Evolutionary conservation across 1,284 basidiomycete species (phyloP).

Genomic region (Sporisorium iseilematis-ciliati): DNA sequence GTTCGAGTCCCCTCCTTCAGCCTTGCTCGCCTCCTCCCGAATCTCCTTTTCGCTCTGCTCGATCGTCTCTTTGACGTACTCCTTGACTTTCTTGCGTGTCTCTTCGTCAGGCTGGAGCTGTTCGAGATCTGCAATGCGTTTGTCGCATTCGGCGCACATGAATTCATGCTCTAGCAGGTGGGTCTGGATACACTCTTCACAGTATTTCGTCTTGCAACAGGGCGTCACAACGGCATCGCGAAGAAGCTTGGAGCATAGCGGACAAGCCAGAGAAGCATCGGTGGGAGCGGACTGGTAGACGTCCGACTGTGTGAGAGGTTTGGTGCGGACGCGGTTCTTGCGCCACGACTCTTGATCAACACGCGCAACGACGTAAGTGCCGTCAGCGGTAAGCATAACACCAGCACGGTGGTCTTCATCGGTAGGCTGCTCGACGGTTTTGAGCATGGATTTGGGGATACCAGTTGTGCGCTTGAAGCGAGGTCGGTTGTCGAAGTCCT

Average conservation of each 20-base stretch:
- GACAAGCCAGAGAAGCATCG: constrained; percentile 64
- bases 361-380: constrained; percentile 67
- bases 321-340: constrained; percentile 56
- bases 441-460: constrained; percentile 95
- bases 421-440: constrained; percentile 82
- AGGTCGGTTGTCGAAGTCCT: constrained; percentile 91
- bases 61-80: constrained; percentile 64
- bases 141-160: constrained; percentile 68
- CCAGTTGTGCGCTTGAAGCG: constrained; percentile 98
- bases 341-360: constrained; percentile 66
- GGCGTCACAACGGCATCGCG: constrained; percentile 64
- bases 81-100: constrained; percentile 58
- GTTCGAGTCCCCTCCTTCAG: constrained; percentile 22
- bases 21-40: constrained; percentile 46
- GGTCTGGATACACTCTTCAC: constrained; percentile 68
- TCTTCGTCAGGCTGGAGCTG: constrained; percentile 64
- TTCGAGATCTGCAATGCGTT: constrained; percentile 62
- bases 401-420: constrained; percentile 61
- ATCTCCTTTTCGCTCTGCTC: constrained; percentile 63
- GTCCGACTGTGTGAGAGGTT: constrained; percentile 64
- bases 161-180: constrained; percentile 69
- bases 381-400: constrained; percentile 68
- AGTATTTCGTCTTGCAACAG: constrained; percentile 66
- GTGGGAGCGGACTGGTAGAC: constrained; percentile 65
- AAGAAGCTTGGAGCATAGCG: constrained; percentile 65